Evolutionary conservation across 2,329 filamentous ascomycete genomes (phyloP), one percentile per base, ranked within the genome.

Genomic region (Paraphoma sp.): DNA sequence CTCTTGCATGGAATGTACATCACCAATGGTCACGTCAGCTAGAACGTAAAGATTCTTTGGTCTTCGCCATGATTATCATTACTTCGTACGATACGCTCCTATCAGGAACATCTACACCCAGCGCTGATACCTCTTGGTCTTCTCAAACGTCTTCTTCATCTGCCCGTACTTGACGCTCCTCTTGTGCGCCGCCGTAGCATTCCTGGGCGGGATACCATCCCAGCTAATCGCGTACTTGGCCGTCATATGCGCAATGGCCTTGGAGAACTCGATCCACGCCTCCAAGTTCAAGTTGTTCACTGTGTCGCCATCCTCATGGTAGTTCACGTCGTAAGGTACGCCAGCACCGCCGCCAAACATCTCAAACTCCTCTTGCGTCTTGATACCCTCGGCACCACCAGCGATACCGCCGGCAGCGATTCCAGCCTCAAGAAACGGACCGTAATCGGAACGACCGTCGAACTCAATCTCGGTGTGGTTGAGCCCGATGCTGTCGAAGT

Each of bases 231-330:
- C 72, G 50, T 75, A 76, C n/a, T 68, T 75, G 6, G 73, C 73
- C 4, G 70, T 70, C 50, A 71, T 67, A 33, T 76, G 72, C n/a
- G 90, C 89, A 63, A 93, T 88, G 47, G 80, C 83, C 72, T 83
- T 80, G 6, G 81, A 79, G 67, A 86, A 86, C 59, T 82, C 73
- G 55, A 83, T 77, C 77, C 84, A 78, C 6, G 75, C 74, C 1
- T 69, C 68, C 43, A 68, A 45, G 49, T 70, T 68, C 31, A 78
- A 55, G 52, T 78, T 78, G 45, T 65, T 67, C 2, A 74, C 62
- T 10, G 61, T 73, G 53, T 79, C 77, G 10, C 72, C 72, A 10
- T 69, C 66, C 48, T 68, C 57, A 52, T 79, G 77, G 60, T 79
- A 78, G 55, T 77, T 73, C 4, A 60, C 54, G 51, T 77, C 74